These are phyloP conservation scores for Ensete glaucum DNA, from an alignment of 176 grass and related monocot genomes.

Conservation along the genomic window DNA sequence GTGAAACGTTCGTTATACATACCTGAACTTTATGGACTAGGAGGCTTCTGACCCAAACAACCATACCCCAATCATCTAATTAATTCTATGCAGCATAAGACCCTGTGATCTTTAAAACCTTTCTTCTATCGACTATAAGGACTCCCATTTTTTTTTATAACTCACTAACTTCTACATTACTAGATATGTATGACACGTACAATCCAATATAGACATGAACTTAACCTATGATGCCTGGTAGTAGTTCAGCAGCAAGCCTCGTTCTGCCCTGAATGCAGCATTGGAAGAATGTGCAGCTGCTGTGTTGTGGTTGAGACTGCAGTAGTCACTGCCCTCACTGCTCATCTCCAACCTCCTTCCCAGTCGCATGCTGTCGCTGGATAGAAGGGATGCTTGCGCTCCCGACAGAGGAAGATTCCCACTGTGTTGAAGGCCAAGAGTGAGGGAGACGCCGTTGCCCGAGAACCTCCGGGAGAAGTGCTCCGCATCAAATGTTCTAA, in stretches of 20 bases:
- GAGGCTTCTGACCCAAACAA: background rate
- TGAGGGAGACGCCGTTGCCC: constrained; percentile 70
- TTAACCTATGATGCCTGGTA: constrained; percentile 63
- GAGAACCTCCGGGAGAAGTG: constrained; percentile 53
- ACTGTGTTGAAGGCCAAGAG: constrained; percentile 72
- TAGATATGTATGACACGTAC: too few relatives aligned
- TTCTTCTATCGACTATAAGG: background rate
- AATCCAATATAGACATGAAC: background rate
- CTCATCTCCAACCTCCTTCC: constrained; percentile 32
- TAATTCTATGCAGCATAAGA: background rate
- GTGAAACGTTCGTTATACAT: constrained; percentile 5
- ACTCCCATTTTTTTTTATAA: too few relatives aligned
- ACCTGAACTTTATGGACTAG: background rate
- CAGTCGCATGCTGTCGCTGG: constrained; percentile 16
- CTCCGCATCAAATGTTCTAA: constrained; percentile 50
- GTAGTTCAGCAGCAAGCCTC: constrained; percentile 77
- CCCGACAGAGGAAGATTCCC: constrained; percentile 53
- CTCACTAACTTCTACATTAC: too few relatives aligned
- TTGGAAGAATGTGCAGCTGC: constrained; percentile 23
- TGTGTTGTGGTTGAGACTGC: constrained; percentile 15
- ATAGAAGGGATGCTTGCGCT: constrained; percentile 29
- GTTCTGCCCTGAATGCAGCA: constrained; percentile 71
- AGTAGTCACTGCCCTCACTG: constrained; percentile 31
- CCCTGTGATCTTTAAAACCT: background rate
- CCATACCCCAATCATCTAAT: constrained; percentile 6